Conservation (phyloP, 2,329 filamentous ascomycete genomes). For the Fusarium sp. region DNA sequence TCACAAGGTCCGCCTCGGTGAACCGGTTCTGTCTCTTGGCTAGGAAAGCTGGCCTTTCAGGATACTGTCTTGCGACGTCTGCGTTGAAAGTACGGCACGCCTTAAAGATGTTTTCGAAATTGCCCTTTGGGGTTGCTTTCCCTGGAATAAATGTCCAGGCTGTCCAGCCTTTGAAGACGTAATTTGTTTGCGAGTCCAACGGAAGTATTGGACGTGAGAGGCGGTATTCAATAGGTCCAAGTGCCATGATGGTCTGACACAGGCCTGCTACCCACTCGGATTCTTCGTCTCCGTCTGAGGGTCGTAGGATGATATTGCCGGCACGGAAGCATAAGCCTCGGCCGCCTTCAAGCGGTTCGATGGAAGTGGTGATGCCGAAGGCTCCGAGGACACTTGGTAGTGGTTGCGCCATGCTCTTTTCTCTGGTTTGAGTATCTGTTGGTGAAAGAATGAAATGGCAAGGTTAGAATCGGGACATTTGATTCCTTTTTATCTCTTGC, state of each 20-base stretch:
- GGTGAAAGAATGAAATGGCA: background rate
- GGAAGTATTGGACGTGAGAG: background rate
- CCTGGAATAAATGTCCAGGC: slow-evolving; percentile 8
- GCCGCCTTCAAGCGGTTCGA: background rate
- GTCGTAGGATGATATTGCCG: slow-evolving; percentile 1
- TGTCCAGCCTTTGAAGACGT: slow-evolving; percentile 8
- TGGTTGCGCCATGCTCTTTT: background rate
- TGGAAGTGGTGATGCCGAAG: background rate
- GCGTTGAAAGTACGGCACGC: slow-evolving; percentile 9
- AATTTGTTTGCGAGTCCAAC: background rate
- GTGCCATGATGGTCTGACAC: background rate
- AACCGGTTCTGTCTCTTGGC: background rate
- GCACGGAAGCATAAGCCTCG: slow-evolving; percentile 8
- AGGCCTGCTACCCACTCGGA: background rate
- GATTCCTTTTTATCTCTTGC: background rate
- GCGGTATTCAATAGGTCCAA: background rate
- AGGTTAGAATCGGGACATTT: background rate
- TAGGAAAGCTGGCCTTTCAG: background rate
- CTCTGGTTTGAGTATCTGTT: background rate
- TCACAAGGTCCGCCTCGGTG: slow-evolving; percentile 17
- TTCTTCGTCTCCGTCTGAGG: slow-evolving; percentile 10
- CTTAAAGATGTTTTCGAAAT: slow-evolving; percentile 6
- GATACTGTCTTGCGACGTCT: background rate
- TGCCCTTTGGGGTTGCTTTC: background rate
- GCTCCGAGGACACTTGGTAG: background rate